A percentile compares a stretch with the other conserved stretches of the same genome.
These are phyloP conservation scores for Pythium myriotylum DNA, from an alignment of 352 stramenopile species.

Conservation along the genomic window DNA sequence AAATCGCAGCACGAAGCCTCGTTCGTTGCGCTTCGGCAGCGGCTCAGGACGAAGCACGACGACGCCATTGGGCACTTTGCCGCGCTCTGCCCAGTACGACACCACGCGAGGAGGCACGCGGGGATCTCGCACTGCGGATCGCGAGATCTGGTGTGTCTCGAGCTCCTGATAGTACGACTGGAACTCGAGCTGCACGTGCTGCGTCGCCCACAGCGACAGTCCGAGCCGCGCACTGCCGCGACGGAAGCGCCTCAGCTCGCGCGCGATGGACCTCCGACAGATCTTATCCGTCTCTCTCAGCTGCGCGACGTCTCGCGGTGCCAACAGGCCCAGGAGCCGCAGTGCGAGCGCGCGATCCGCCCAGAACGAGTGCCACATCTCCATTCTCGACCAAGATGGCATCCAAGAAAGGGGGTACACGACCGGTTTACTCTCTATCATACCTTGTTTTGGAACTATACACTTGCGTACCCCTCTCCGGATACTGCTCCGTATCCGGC, in stretches of 20 bases:
- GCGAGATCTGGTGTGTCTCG: slow-evolving; percentile 47
- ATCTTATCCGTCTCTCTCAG: slow-evolving; percentile 33
- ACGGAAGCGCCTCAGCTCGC: slow-evolving; percentile 32
- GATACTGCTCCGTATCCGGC: slow-evolving; percentile 18
- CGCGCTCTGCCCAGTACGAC: slow-evolving; percentile 57
- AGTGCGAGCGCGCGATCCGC: slow-evolving; percentile 19
- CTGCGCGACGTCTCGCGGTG: slow-evolving; percentile 23
- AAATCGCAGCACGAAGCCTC: slow-evolving; percentile 21
- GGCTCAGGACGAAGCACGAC: slow-evolving; percentile 9
- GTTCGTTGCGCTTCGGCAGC: slow-evolving; percentile 25
- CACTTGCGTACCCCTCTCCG: background rate
- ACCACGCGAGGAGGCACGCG: slow-evolving; percentile 58
- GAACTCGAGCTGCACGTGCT: slow-evolving; percentile 42
- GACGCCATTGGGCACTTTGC: slow-evolving; percentile 35
- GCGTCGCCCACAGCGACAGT: slow-evolving; percentile 38
- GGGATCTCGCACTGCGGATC: slow-evolving; percentile 41
- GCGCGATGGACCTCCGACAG: slow-evolving; percentile 19
- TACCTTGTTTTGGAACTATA: slow-evolving; percentile 25
- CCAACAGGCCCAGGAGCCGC: slow-evolving; percentile 38
- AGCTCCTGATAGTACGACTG: slow-evolving; percentile 55
- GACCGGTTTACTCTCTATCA: background rate
- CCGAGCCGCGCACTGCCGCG: slow-evolving; percentile 29
- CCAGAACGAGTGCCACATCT: slow-evolving; percentile 7
- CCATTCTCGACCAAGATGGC: slow-evolving; percentile 4
- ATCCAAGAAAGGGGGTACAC: no score